Conservation (phyloP, 257 asterid species). For the Penstemon newberryi region DNA sequence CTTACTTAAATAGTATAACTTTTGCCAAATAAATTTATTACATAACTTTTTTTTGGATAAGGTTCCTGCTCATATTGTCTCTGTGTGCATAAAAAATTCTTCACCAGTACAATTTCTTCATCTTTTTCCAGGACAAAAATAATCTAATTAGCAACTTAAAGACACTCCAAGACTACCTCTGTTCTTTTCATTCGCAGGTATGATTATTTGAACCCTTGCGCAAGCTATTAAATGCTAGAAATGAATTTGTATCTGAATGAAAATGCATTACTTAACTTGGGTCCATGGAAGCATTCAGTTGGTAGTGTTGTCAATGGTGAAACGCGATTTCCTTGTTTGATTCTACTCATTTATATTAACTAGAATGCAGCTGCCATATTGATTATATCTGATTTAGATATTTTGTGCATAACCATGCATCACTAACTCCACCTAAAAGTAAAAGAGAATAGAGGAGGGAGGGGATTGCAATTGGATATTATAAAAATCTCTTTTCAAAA, state of each 20-base stretch:
- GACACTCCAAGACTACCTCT: slow-evolving; percentile 86
- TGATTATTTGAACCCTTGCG: slow-evolving; percentile 22
- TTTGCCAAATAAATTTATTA: not conserved
- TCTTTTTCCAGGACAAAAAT: slow-evolving; percentile 73
- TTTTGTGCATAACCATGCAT: not conserved
- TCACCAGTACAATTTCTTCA: slow-evolving; percentile 22
- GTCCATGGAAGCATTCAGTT: slow-evolving; percentile 14
- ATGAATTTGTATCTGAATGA: slow-evolving; percentile 1
- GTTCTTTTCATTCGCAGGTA: slow-evolving; percentile 93
- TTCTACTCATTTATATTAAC: not conserved
- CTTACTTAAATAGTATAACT: not conserved
- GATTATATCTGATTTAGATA: slow-evolving; percentile 7
- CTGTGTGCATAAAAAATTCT: slow-evolving; percentile 20
- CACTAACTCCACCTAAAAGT: not conserved
- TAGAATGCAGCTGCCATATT: slow-evolving; percentile 1
- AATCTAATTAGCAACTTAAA: slow-evolving; percentile 79
- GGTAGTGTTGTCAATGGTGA: not conserved
- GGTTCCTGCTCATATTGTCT: slow-evolving; percentile 17
- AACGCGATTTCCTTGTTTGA: not conserved
- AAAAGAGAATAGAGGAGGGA: not conserved
- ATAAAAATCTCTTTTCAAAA: not conserved
- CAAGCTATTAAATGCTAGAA: slow-evolving; percentile 8
- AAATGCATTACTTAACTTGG: not conserved
- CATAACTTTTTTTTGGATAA: slow-evolving; percentile 1
- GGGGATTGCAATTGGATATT: not conserved